Base-by-base conservation (phyloP, 2,329 filamentous ascomycete species). In the Cercospora sesami region DNA sequence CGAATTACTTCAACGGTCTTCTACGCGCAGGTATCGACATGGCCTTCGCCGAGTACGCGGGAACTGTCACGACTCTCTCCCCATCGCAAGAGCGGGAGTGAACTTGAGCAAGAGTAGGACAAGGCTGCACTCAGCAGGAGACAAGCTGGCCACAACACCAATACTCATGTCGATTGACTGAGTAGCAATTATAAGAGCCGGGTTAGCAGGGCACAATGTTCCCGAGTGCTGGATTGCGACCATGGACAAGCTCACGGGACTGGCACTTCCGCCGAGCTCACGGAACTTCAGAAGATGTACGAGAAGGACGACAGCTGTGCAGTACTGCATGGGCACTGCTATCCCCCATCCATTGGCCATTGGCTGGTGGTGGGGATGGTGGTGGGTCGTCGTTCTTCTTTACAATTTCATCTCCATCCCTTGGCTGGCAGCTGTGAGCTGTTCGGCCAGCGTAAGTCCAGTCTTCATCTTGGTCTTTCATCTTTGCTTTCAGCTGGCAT, bases 391-490 rank as follows among this genome's bases (percentile, higher is more conserved):
- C 31, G 51, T 16, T 36, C 21, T 10, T 36, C 16, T 59, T 31
- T 36, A 18, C 18, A 33, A 26, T 53, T 57, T 26, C 28, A 31
- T 28, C 23, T 16, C n/a, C 33, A 6, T 60, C 39, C 28, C 30
- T 2, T 21, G 16, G 21, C 30, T 63, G 60, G 65, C 65, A 42
- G 63, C 60, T 53, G 65, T 58, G 65, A 66, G 65, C 65, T 51
- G 51, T 10, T 18, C 30, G 16, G 64, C 64, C 64, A 51, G 64
- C 53, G 57, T 65, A 55, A 65, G 64, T 65, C 64, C 55, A 48
- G 42, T 53, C 18, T 39, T 48, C 39, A 23, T 39, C 36, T 58
- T 58, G 39, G 21, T 39, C 51, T 42, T 16, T 60, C 33, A 14
- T 28, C 30, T 26, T 42, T 42, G 8, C 33, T 57, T 55, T 30